A percentile compares a stretch with the other conserved stretches of the same genome.
Evolutionary conservation across 257 asterid genomes (phyloP).

Genomic region (Ocimum tenuiflorum): DNA sequence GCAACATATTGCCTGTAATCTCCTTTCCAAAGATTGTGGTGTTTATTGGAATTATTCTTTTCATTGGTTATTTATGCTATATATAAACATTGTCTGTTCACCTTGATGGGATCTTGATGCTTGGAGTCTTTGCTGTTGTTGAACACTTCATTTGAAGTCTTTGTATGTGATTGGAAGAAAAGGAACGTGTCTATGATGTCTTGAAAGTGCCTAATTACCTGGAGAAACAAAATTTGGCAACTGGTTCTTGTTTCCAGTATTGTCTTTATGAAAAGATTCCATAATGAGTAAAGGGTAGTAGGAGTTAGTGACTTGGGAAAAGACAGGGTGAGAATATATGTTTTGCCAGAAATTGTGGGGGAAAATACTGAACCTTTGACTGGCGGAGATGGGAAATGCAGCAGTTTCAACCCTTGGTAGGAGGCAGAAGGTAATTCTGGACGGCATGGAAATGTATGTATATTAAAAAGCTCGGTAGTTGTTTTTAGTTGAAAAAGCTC

Average conservation of each 20-base stretch:
- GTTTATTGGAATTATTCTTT: neutral
- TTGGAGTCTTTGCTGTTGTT: neutral
- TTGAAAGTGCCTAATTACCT: neutral
- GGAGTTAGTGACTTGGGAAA: neutral
- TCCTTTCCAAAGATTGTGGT: neutral
- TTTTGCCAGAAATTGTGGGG: neutral
- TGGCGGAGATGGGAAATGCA: neutral
- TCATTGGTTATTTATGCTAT: neutral
- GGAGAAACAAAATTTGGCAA: neutral
- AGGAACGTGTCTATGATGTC: neutral
- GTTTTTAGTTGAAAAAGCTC: neutral
- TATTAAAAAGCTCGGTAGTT: neutral
- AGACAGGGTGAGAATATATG: neutral
- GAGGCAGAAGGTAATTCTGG: neutral
- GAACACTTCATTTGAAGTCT: neutral
- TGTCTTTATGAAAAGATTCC: neutral
- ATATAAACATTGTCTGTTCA: neutral
- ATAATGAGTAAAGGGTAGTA: neutral
- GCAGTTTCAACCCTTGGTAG: neutral
- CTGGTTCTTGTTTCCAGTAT: neutral
- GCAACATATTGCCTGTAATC: neutral
- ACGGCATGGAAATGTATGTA: neutral
- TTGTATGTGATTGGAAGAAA: constrained; percentile 1
- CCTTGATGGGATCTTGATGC: neutral
- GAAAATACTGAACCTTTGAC: neutral